A percentile compares a stretch with the other conserved stretches of the same genome.
Conservation (phyloP, 257 asterid genomes). For the Cynanchum wilfordii region DNA sequence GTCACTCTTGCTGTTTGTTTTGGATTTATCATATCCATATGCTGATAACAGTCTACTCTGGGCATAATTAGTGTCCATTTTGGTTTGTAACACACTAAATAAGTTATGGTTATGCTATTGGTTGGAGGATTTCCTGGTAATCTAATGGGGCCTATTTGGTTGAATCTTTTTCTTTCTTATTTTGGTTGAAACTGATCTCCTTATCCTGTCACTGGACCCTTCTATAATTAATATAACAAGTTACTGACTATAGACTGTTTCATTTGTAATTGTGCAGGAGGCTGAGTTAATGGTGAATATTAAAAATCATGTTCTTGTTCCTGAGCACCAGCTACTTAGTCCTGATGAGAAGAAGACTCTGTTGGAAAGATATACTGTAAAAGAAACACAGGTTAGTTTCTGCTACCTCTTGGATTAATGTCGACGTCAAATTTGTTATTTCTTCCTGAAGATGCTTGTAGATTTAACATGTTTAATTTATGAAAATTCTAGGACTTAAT, state of each 20-base stretch:
- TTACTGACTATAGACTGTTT: constrained; percentile 4
- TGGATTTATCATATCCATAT: neutral
- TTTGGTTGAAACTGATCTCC: neutral
- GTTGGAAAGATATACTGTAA: constrained; percentile 80
- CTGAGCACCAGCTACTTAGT: constrained; percentile 68
- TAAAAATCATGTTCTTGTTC: constrained; percentile 74
- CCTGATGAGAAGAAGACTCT: constrained; percentile 72
- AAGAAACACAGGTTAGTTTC: constrained; percentile 73
- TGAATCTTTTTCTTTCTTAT: neutral
- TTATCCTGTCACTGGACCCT: neutral
- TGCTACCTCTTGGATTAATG: neutral
- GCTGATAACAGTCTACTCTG: neutral
- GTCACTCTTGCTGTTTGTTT: neutral
- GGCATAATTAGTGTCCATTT: neutral
- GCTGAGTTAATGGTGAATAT: constrained; percentile 74
- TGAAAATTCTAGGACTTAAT: neutral
- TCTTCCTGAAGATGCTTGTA: neutral
- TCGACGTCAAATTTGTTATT: neutral
- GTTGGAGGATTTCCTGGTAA: neutral
- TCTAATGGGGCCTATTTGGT: neutral
- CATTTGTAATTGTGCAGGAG: constrained; percentile 33
- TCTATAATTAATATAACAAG: neutral
- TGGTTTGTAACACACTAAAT: neutral
- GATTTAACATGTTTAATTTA: neutral
- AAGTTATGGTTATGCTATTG: neutral